Percentiles rank a stretch among this genome's conserved stretches.
Evolutionary conservation across 352 stramenopile genomes (phyloP).

Genomic region (Peronospora tabacina): DNA sequence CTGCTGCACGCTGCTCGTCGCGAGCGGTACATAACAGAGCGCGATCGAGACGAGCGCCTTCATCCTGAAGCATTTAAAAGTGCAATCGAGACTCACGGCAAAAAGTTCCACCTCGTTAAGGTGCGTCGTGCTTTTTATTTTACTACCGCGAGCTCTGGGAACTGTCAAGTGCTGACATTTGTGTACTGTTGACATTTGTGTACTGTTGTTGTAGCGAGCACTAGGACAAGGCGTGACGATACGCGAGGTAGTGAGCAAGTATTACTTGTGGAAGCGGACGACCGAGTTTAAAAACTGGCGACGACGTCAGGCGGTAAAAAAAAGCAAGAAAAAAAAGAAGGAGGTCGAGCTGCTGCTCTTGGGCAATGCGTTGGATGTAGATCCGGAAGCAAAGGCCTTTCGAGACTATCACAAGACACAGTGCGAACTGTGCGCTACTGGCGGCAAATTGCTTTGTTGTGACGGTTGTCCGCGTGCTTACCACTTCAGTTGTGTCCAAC

Average conservation of each 20-base stretch:
- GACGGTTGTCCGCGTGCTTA: slow-evolving; percentile 64
- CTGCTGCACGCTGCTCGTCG: slow-evolving; percentile 35
- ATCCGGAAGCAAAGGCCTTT: slow-evolving; percentile 27
- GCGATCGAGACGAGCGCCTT: slow-evolving; percentile 25
- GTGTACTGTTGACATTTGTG: not conserved
- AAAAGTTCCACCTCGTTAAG: slow-evolving; percentile 56
- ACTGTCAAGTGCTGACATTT: slow-evolving; percentile 3
- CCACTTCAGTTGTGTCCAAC: slow-evolving; percentile 62
- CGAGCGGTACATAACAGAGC: slow-evolving; percentile 17
- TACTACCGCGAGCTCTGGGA: not conserved
- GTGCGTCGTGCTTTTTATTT: slow-evolving; percentile 17
- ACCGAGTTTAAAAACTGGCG: slow-evolving; percentile 43
- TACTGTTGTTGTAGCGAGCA: slow-evolving; percentile 30
- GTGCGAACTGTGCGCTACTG: slow-evolving; percentile 61
- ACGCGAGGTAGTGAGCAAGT: slow-evolving; percentile 46
- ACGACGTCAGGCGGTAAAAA: slow-evolving; percentile 30
- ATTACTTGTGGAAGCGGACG: slow-evolving; percentile 66
- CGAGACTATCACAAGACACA: slow-evolving; percentile 53
- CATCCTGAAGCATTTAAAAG: slow-evolving; percentile 35
- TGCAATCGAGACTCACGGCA: slow-evolving; percentile 39
- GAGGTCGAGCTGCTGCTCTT: slow-evolving; percentile 38
- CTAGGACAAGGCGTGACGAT: slow-evolving; percentile 31
- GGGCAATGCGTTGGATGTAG: slow-evolving; percentile 17
- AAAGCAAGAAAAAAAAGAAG: slow-evolving; percentile 54
- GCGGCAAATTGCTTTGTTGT: slow-evolving; percentile 55